Conservation (phyloP, 139 green algal species). For the Trebouxia sp. region DNA sequence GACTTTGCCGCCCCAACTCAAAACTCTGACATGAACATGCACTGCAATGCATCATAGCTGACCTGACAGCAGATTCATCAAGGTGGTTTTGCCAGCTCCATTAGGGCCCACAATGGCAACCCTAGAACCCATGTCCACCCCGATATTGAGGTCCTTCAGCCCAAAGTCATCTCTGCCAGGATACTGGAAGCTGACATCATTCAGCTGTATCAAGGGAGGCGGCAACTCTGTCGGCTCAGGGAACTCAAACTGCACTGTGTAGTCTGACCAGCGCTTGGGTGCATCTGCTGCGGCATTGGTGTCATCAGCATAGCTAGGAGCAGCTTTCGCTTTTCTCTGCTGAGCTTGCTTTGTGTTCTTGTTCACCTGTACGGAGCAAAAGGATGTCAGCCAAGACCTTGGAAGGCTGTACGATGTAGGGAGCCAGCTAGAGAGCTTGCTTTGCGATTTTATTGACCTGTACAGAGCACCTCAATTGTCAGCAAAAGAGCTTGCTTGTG, state of each 20-base stretch:
- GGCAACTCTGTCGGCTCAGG: constrained; percentile 91
- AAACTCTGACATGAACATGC: neutral
- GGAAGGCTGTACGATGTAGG: too few species aligned
- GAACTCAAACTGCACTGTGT: constrained; percentile 94
- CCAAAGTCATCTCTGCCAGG: constrained; percentile 90
- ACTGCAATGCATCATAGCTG: neutral
- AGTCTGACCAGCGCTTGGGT: constrained; percentile 79
- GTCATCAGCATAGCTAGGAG: constrained; percentile 51
- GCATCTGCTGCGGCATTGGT: constrained; percentile 39
- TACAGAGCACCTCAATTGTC: too few species aligned
- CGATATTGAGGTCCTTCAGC: constrained; percentile 93
- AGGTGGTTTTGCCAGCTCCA: constrained; percentile 89
- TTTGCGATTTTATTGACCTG: too few species aligned
- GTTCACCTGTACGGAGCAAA: constrained; percentile 49
- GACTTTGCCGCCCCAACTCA: too few species aligned
- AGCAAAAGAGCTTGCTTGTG: too few species aligned
- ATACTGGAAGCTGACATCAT: constrained; percentile 96
- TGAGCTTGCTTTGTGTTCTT: constrained; percentile 67
- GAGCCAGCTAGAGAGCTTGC: too few species aligned
- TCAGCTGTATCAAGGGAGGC: constrained; percentile 64
- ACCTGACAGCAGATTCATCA: constrained; percentile 95
- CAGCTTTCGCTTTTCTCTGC: constrained; percentile 45
- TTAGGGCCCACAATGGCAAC: constrained; percentile 98
- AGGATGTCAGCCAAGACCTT: too few species aligned
- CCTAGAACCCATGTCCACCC: constrained; percentile 96